Evolutionary conservation across 352 stramenopile species (phyloP).

Genomic region (Phytophthora nicotianae): DNA sequence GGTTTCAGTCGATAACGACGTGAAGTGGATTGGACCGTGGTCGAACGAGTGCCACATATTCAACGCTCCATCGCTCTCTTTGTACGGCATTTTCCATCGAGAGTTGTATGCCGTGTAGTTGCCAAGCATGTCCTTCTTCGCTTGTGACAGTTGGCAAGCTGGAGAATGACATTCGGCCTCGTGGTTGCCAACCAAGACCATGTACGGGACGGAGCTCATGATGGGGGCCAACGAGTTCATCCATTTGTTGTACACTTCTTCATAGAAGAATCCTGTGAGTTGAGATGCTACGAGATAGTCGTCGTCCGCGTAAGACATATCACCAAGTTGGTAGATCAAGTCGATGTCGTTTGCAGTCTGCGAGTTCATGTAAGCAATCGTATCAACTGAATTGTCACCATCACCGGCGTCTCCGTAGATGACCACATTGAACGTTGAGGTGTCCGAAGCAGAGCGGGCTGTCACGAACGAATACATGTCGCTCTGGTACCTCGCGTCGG

Average conservation of each 20-base stretch:
- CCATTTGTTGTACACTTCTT: constrained; percentile 67
- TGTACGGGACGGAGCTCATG: constrained; percentile 60
- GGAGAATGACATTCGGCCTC: constrained; percentile 55
- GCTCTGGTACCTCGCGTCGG: constrained; percentile 31
- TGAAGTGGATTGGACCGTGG: constrained; percentile 62
- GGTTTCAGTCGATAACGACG: constrained; percentile 70
- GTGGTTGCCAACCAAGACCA: constrained; percentile 79
- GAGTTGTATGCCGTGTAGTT: constrained; percentile 65
- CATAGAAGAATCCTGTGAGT: constrained; percentile 34
- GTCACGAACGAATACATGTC: constrained; percentile 40
- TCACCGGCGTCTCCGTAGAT: constrained; percentile 40
- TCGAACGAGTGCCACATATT: constrained; percentile 57
- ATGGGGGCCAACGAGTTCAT: constrained; percentile 53
- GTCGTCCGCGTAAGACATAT: constrained; percentile 44
- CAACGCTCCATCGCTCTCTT: constrained; percentile 31
- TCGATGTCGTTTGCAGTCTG: constrained; percentile 35
- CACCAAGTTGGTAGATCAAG: constrained; percentile 40
- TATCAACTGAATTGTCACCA: constrained; percentile 28
- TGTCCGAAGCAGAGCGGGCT: constrained; percentile 24
- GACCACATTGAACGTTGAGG: constrained; percentile 32
- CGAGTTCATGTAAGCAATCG: constrained; percentile 36
- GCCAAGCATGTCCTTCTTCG: constrained; percentile 33
- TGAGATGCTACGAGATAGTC: constrained; percentile 26
- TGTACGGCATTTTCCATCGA: constrained; percentile 39
- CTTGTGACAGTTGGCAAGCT: constrained; percentile 25